These are phyloP conservation scores for Quercus engelmannii DNA, from an alignment of 306 rosid genomes.

Conservation along the genomic window DNA sequence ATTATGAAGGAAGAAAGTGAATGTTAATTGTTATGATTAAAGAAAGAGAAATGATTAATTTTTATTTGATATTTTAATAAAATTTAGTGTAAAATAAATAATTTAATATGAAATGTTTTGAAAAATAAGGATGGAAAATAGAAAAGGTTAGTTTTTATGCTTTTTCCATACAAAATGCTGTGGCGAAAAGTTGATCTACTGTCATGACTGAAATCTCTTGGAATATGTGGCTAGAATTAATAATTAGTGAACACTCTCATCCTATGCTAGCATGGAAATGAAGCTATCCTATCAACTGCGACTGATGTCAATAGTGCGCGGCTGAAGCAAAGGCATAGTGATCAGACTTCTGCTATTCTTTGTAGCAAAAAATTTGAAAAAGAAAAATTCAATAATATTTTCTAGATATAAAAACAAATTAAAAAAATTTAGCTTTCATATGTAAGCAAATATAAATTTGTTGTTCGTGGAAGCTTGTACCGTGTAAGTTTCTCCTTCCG, in stretches of 20 bases:
- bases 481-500: not conserved
- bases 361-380: conserved; percentile 22
- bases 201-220: conserved; percentile 70
- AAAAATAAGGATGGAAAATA: no score
- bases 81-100: no score
- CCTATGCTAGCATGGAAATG: conserved; percentile 57
- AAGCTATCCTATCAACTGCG: conserved; percentile 56
- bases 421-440: conserved; percentile 24
- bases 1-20: no score
- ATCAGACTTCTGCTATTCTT: conserved; percentile 9
- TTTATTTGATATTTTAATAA: no score
- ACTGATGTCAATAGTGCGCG: conserved; percentile 80
- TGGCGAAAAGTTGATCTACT: conserved; percentile 72
- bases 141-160: no score
- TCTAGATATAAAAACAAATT: conserved; percentile 31
- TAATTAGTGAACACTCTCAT: conserved; percentile 42
- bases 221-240: conserved; percentile 66
- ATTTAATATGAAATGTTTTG: no score
- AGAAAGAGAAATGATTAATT: no score
- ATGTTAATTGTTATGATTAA: no score
- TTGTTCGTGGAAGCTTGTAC: conserved; percentile 13
- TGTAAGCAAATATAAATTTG: conserved; percentile 45
- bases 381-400: conserved; percentile 20
- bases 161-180: no score
- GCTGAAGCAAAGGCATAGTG: conserved; percentile 79